A percentile compares a stretch with the other conserved stretches of the same genome.
These are phyloP conservation scores for Marasmius sp. DNA, from an alignment of 1,284 basidiomycete species.

Conservation along the genomic window DNA sequence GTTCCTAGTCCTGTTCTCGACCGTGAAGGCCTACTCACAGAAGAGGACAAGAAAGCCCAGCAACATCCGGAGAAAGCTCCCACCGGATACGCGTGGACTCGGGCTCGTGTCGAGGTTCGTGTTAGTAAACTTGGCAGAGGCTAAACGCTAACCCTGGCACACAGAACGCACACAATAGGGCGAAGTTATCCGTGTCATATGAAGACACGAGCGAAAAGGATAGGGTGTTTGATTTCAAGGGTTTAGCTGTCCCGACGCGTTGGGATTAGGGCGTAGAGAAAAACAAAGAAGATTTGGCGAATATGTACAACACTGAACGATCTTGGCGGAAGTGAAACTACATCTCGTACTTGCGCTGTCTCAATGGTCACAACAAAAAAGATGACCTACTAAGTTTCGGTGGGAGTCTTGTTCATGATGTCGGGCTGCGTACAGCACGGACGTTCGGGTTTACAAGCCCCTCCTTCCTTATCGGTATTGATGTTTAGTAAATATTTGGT, in stretches of 20 bases:
- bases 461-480: too few relatives aligned
- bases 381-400: too few relatives aligned
- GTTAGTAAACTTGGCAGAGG: background rate
- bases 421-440: too few relatives aligned
- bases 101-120: conserved; percentile 12
- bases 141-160: background rate
- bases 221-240: conserved; percentile 12
- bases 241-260: conserved; percentile 10
- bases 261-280: conserved; percentile 4
- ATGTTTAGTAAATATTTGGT: too few relatives aligned
- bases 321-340: too few relatives aligned
- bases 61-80: conserved; percentile 7
- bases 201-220: conserved; percentile 6
- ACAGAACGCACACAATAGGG: conserved; percentile 12
- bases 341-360: too few relatives aligned
- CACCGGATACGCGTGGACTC: conserved; percentile 11
- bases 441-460: too few relatives aligned
- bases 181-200: background rate
- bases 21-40: conserved; percentile 11
- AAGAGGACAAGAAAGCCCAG: conserved; percentile 11
- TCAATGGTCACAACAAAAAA: too few relatives aligned
- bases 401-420: too few relatives aligned
- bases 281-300: background rate
- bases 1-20: conserved; percentile 15
- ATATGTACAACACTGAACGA: too few relatives aligned